A percentile compares a stretch with the other conserved stretches of the same genome.
phyloP scores from a whole-genome alignment of 2,329 filamentous ascomycete species.

The Cordyceps tenuipes region DNA sequence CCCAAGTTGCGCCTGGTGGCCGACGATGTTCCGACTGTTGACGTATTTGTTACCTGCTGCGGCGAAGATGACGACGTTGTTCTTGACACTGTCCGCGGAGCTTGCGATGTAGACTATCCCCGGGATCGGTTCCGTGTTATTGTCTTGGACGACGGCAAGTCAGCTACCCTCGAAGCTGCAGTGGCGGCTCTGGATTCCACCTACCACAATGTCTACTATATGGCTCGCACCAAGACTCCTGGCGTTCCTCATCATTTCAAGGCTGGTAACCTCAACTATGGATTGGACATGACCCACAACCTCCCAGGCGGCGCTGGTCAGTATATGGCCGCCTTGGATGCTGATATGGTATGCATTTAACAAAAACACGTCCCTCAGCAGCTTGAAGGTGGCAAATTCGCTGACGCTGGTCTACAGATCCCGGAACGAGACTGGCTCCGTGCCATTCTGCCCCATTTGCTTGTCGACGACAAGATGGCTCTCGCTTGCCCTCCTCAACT shows the following conservation, averaged over 20 bases:
- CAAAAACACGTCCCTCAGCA: background rate
- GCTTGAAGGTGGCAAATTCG: background rate
- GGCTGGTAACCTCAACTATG: slow-evolving; percentile 56
- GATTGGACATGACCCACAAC: slow-evolving; percentile 39
- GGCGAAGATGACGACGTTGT: slow-evolving; percentile 48
- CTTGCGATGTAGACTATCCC: slow-evolving; percentile 48
- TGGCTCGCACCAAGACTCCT: slow-evolving; percentile 40
- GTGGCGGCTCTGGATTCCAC: slow-evolving; percentile 29
- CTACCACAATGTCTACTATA: slow-evolving; percentile 44
- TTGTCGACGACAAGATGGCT: slow-evolving; percentile 48
- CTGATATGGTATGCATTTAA: slow-evolving; percentile 46
- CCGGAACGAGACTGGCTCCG: slow-evolving; percentile 53
- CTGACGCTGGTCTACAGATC: slow-evolving; percentile 33
- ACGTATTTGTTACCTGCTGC: slow-evolving; percentile 50
- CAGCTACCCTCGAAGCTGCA: slow-evolving; percentile 31
- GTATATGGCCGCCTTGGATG: slow-evolving; percentile 56
- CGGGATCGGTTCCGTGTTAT: slow-evolving; percentile 43
- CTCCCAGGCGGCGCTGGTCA: slow-evolving; percentile 47
- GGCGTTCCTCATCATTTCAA: slow-evolving; percentile 51
- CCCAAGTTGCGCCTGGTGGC: slow-evolving; percentile 45
- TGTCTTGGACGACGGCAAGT: slow-evolving; percentile 47
- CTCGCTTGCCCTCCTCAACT: slow-evolving; percentile 53
- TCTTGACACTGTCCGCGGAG: slow-evolving; percentile 47
- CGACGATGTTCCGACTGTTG: slow-evolving; percentile 43
- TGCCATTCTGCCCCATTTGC: slow-evolving; percentile 48